Conservation (phyloP, 768 basidiomycete species). For the Termitomyces sp. region DNA sequence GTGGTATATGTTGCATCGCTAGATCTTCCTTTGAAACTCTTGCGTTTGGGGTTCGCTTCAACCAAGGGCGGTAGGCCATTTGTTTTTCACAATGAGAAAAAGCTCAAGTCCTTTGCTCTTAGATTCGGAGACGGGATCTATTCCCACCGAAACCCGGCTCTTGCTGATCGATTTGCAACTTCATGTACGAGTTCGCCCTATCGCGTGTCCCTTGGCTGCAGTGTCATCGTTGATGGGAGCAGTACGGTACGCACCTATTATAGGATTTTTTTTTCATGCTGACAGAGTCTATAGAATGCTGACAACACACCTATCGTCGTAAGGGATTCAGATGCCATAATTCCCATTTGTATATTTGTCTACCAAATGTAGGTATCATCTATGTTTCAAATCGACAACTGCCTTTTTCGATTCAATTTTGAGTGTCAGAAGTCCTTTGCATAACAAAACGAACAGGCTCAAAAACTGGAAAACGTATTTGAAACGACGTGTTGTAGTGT, state of each 20-base stretch:
- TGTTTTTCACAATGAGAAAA: neutral
- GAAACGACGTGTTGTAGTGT: neutral
- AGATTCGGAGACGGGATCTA: slow-evolving; percentile 64
- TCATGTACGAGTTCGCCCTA: slow-evolving; percentile 64
- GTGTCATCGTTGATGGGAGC: slow-evolving; percentile 35
- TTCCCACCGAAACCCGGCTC: slow-evolving; percentile 52
- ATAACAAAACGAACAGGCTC: no score
- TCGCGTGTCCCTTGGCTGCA: slow-evolving; percentile 59
- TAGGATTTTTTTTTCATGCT: slow-evolving; percentile 2
- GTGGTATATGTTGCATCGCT: slow-evolving; percentile 57
- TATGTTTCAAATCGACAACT: neutral
- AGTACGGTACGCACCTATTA: slow-evolving; percentile 6
- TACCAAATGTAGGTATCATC: neutral
- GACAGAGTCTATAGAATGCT: slow-evolving; percentile 28
- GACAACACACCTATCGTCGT: slow-evolving; percentile 51
- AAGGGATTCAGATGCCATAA: slow-evolving; percentile 22
- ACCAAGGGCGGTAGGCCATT: slow-evolving; percentile 46
- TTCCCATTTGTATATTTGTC: slow-evolving; percentile 1
- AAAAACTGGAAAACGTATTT: neutral
- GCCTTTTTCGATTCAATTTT: neutral
- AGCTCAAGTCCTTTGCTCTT: slow-evolving; percentile 5
- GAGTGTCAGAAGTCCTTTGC: neutral
- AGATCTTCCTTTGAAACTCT: slow-evolving; percentile 52
- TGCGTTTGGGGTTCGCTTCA: slow-evolving; percentile 48
- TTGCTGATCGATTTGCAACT: slow-evolving; percentile 56